Evolutionary conservation across 805 yeast genomes (phyloP).

Genomic region (Brettanomyces naardenensis): DNA sequence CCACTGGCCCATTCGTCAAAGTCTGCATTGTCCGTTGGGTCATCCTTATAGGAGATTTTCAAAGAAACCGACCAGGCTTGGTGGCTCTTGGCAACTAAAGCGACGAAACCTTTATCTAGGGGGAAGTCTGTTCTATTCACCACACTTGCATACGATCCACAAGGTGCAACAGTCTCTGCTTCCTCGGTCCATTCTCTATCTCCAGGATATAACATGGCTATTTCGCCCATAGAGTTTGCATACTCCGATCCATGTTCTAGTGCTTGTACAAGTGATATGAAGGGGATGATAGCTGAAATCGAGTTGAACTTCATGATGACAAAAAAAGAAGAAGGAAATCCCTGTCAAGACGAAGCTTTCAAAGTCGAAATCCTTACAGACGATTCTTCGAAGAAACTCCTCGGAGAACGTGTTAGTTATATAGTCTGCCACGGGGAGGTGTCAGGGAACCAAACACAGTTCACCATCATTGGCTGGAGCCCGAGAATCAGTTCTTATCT

Average conservation of each 20-base stretch:
- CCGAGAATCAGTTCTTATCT: background rate
- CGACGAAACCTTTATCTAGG: slow-evolving; percentile 37
- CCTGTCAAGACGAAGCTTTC: too few species aligned
- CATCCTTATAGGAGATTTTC: slow-evolving; percentile 30
- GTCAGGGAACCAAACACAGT: too few species aligned
- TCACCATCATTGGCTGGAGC: too few species aligned
- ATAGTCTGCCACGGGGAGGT: too few species aligned
- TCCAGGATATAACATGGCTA: slow-evolving; percentile 33
- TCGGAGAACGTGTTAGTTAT: too few species aligned
- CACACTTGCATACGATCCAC: slow-evolving; percentile 31
- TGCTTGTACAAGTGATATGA: slow-evolving; percentile 26
- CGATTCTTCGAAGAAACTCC: too few species aligned
- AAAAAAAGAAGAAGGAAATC: too few species aligned
- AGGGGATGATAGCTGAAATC: slow-evolving; percentile 21
- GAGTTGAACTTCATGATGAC: too few species aligned
- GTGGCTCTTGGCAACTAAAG: slow-evolving; percentile 35
- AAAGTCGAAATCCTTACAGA: too few species aligned
- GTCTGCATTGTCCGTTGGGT: slow-evolving; percentile 33
- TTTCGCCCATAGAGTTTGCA: slow-evolving; percentile 32
- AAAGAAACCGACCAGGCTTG: slow-evolving; percentile 32
- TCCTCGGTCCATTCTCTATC: slow-evolving; percentile 40
- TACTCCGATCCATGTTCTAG: slow-evolving; percentile 29
- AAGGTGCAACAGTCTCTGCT: slow-evolving; percentile 37
- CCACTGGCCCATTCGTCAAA: slow-evolving; percentile 32
- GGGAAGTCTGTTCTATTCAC: slow-evolving; percentile 38